Percentiles rank a stretch among this genome's conserved stretches.
phyloP scores from a whole-genome alignment of 345 rosid species.

The Boechera stricta region DNA sequence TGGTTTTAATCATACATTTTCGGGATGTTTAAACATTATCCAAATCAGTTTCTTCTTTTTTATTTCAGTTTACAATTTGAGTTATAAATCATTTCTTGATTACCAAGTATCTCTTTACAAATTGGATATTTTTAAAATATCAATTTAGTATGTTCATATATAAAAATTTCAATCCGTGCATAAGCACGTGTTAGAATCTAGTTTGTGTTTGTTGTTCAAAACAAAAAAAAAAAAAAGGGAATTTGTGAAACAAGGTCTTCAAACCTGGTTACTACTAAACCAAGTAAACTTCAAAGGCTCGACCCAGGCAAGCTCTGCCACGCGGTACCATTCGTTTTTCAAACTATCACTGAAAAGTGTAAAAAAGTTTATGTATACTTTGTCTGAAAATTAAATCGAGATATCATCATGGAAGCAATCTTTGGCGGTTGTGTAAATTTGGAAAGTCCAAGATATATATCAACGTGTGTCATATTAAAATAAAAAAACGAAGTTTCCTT shows the following conservation, averaged over 20 bases:
- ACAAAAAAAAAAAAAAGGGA: no score
- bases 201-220: no score
- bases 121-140: no score
- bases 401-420: constrained; percentile 1
- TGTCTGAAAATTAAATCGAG: neutral
- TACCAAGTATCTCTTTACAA: no score
- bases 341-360: neutral
- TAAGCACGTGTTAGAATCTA: no score
- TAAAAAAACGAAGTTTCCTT: neutral
- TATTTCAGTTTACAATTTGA: no score
- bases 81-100: no score
- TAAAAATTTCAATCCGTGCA: no score
- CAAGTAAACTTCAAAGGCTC: neutral
- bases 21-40: no score
- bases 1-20: no score
- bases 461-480: neutral
- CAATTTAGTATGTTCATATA: no score
- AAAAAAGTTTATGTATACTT: neutral
- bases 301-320: neutral
- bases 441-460: neutral
- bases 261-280: neutral
- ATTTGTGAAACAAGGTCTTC: neutral
- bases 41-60: no score
- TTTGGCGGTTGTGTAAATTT: neutral
- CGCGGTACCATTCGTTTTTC: neutral